Conservation (phyloP, 2,329 filamentous ascomycete species). For the Ophiosphaerella narmari region DNA sequence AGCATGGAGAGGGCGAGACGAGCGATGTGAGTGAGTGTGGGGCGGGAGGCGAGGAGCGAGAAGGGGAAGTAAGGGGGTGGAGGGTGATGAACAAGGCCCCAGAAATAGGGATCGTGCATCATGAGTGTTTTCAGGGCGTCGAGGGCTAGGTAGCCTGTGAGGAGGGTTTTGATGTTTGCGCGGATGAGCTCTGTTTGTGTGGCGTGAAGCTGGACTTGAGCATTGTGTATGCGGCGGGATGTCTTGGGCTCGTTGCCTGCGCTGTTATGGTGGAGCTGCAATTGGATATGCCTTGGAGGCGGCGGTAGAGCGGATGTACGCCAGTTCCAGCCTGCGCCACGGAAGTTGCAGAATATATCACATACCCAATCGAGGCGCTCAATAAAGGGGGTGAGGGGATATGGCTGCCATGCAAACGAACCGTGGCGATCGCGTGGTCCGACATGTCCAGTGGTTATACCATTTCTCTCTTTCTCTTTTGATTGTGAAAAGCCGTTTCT, state of each 20-base stretch:
- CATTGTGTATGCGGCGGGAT: conserved; percentile 26
- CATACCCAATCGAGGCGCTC: conserved; percentile 63
- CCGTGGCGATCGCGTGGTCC: conserved; percentile 39
- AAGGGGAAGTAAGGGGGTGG: conserved; percentile 51
- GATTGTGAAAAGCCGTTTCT: background rate
- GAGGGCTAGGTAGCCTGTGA: conserved; percentile 66
- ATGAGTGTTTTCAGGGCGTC: conserved; percentile 72
- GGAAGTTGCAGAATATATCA: conserved; percentile 62
- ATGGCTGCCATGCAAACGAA: conserved; percentile 59
- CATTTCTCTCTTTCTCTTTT: background rate
- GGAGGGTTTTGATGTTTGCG: conserved; percentile 47
- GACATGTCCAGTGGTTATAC: conserved; percentile 17
- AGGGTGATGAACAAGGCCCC: conserved; percentile 53
- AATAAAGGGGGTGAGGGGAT: conserved; percentile 52
- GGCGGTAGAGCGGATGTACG: conserved; percentile 55
- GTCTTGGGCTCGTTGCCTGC: conserved; percentile 17
- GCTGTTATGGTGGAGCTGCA: conserved; percentile 41
- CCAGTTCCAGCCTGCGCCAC: conserved; percentile 66
- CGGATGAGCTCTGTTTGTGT: conserved; percentile 41
- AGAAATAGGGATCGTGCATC: conserved; percentile 80
- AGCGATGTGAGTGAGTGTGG: conserved; percentile 56
- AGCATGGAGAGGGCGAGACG: conserved; percentile 62
- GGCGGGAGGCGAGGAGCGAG: conserved; percentile 49
- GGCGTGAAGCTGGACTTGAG: conserved; percentile 46
- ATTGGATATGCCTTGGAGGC: conserved; percentile 48